phyloP scores from a whole-genome alignment of 805 yeast species.

The Candida suzukii region DNA sequence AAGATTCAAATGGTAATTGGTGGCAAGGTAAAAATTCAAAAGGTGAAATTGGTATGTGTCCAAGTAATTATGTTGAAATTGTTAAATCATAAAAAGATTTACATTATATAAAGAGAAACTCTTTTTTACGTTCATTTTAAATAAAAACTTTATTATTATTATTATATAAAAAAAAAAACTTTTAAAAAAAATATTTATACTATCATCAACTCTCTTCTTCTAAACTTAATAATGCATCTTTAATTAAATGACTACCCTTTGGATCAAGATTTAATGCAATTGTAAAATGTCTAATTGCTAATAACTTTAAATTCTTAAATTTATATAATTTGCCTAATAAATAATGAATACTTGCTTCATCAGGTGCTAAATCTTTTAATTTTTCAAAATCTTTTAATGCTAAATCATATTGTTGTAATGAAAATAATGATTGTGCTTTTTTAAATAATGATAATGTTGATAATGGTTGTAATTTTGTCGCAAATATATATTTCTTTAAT shows the following conservation, averaged over 20 bases:
- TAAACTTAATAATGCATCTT: constrained; percentile 69
- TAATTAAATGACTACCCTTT: constrained; percentile 77
- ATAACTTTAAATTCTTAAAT: constrained; percentile 61
- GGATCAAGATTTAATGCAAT: constrained; percentile 89
- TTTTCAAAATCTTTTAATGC: constrained; percentile 73
- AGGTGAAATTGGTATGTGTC: constrained; percentile 95
- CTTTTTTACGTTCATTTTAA: too few relatives aligned
- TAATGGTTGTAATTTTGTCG: constrained; percentile 76
- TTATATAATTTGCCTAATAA: constrained; percentile 82
- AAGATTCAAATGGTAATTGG: constrained; percentile 95
- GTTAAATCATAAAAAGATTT: too few relatives aligned
- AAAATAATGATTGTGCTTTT: constrained; percentile 73
- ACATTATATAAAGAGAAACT: too few relatives aligned
- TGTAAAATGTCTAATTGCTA: constrained; percentile 81
- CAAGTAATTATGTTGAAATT: constrained; percentile 86
- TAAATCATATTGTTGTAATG: constrained; percentile 61
- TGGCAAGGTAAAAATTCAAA: constrained; percentile 91
- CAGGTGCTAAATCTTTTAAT: constrained; percentile 75
- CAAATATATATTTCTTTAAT: constrained; percentile 71
- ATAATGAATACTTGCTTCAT: constrained; percentile 91
- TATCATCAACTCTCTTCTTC: constrained; percentile 10
- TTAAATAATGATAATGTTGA: constrained; percentile 84
- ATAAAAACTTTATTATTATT: background rate
- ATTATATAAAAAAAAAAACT: background rate
- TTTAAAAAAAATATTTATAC: background rate